These are phyloP conservation scores for Vitis hybrid DNA, from an alignment of 177 flowering plant species.

Conservation along the genomic window DNA sequence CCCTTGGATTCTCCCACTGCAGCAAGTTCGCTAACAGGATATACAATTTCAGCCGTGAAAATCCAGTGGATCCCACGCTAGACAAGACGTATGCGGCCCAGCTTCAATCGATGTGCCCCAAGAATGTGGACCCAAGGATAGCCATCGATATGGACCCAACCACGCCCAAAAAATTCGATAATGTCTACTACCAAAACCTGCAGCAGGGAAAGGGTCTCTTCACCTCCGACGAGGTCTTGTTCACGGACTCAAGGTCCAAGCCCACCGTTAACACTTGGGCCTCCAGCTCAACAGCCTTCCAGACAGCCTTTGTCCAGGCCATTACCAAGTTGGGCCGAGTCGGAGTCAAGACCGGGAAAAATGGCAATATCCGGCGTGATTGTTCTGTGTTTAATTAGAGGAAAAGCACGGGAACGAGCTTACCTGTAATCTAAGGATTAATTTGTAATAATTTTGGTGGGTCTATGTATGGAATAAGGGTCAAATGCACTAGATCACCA, in stretches of 20 bases:
- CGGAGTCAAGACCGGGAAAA: conserved; percentile 66
- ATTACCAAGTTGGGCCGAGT: conserved; percentile 83
- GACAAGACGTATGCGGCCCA: conserved; percentile 49
- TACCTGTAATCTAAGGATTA: no score
- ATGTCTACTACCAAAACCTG: conserved; percentile 67
- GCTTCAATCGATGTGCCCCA: conserved; percentile 62
- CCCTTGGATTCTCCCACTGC: conserved; percentile 86
- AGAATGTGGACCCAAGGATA: conserved; percentile 67
- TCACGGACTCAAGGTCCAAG: conserved; percentile 55
- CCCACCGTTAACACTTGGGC: conserved; percentile 64
- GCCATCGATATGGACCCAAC: conserved; percentile 84
- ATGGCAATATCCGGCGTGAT: conserved; percentile 70
- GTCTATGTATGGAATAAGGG: not conserved
- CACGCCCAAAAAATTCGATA: conserved; percentile 73
- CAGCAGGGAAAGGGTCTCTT: conserved; percentile 73
- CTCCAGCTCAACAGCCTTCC: conserved; percentile 36
- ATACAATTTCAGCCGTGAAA: conserved; percentile 46
- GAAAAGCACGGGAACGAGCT: no score
- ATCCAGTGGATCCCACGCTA: conserved; percentile 63
- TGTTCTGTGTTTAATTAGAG: conserved; percentile 46
- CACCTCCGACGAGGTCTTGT: conserved; percentile 82
- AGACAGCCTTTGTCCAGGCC: conserved; percentile 58
- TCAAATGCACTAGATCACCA: no score
- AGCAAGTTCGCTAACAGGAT: conserved; percentile 56
- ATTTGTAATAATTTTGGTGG: no score